Evolutionary conservation across 257 asterid species (phyloP).

Genomic region (Forsythia viridissima): DNA sequence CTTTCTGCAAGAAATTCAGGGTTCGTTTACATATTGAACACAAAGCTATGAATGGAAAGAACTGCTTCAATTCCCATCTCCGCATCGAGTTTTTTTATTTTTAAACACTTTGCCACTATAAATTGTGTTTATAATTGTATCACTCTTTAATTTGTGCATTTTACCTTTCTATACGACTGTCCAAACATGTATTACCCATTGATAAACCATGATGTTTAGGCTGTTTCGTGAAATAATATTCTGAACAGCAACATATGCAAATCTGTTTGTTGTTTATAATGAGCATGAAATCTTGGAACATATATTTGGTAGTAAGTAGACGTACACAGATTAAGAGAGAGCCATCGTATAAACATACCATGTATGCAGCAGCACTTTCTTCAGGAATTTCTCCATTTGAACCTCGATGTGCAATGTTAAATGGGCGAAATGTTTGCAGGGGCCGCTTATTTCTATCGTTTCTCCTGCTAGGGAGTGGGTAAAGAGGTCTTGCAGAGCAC

Average conservation of each 20-base stretch:
- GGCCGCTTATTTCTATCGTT: slow-evolving; percentile 73
- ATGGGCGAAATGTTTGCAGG: slow-evolving; percentile 84
- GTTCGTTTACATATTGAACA: background rate
- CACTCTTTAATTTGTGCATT: background rate
- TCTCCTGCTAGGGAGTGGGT: slow-evolving; percentile 91
- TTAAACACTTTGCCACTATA: background rate
- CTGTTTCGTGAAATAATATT: background rate
- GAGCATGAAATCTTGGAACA: background rate
- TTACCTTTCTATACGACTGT: background rate
- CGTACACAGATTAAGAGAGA: background rate
- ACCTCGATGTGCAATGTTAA: slow-evolving; percentile 95
- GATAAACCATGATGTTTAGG: background rate
- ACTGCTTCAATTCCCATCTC: background rate
- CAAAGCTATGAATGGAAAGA: background rate
- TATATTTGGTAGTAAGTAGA: background rate
- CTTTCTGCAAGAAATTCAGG: slow-evolving; percentile 62
- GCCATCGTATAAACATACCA: slow-evolving; percentile 45
- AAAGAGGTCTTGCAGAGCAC: slow-evolving; percentile 77
- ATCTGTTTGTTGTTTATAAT: background rate
- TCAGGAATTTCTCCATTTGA: slow-evolving; percentile 97
- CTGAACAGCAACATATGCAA: background rate
- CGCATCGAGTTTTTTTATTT: background rate
- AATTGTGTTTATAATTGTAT: background rate
- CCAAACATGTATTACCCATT: background rate
- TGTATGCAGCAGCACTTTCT: slow-evolving; percentile 83